Percentiles rank a stretch among this genome's conserved stretches.
These are phyloP conservation scores for Santalum album DNA, from an alignment of 164 flowering plant genomes.

Conservation along the genomic window DNA sequence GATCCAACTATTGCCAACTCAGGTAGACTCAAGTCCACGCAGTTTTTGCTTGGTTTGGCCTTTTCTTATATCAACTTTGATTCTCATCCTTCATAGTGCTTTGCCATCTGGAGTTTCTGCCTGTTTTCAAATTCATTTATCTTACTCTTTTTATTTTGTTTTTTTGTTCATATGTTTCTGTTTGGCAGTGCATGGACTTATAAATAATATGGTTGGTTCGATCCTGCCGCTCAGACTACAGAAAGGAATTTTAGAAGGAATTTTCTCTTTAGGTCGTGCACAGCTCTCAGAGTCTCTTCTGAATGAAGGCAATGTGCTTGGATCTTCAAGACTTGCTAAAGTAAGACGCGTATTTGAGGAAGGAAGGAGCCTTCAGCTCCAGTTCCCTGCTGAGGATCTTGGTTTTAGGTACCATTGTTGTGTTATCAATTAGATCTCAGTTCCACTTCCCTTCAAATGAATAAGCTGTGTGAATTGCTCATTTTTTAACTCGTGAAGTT, in stretches of 20 bases:
- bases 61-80: background rate
- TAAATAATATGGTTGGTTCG: slow-evolving; percentile 56
- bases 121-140: background rate
- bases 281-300: slow-evolving; percentile 68
- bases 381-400: slow-evolving; percentile 97
- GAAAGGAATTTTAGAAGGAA: slow-evolving; percentile 61
- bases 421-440: background rate
- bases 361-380: slow-evolving; percentile 98
- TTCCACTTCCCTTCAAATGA: no score
- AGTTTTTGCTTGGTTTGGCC: background rate
- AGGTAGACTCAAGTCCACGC: slow-evolving; percentile 33
- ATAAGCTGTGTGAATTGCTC: no score
- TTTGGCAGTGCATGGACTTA: slow-evolving; percentile 62
- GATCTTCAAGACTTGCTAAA: slow-evolving; percentile 71
- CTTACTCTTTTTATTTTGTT: slow-evolving; percentile 5
- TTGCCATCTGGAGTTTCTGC: background rate
- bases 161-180: slow-evolving; percentile 1
- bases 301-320: slow-evolving; percentile 72
- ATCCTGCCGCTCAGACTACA: slow-evolving; percentile 69
- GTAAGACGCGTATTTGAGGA: slow-evolving; percentile 68
- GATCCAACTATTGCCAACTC: slow-evolving; percentile 81
- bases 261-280: slow-evolving; percentile 70
- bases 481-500: no score
- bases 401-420: slow-evolving; percentile 70
- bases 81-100: background rate